A percentile compares a stretch with the other conserved stretches of the same genome.
phyloP scores from a whole-genome alignment of 257 asterid genomes.

The Verbena officinalis region DNA sequence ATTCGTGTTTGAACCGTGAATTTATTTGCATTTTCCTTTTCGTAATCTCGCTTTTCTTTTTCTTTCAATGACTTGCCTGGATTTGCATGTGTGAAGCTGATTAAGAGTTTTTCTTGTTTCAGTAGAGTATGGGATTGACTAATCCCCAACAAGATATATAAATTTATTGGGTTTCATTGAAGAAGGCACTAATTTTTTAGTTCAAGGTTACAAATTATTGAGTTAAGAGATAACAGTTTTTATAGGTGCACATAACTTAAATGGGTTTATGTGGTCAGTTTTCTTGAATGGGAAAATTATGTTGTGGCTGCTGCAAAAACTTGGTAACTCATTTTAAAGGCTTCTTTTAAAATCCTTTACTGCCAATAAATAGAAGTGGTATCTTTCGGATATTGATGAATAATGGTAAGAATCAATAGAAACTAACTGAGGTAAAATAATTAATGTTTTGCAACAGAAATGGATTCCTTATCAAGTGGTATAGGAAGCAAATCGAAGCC shows the following conservation, averaged over 20 bases:
- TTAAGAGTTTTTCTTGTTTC: conserved; percentile 5
- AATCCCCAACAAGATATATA: too few species aligned
- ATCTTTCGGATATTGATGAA: conserved; percentile 20
- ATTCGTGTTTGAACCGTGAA: conserved; percentile 17
- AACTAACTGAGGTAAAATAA: conserved; percentile 71
- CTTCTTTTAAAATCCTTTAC: conserved; percentile 10
- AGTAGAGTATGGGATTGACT: too few species aligned
- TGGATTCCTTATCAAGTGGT: conserved; percentile 90
- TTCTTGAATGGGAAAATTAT: neutral
- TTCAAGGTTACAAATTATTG: neutral
- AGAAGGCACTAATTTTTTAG: neutral
- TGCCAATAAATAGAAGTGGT: conserved; percentile 14
- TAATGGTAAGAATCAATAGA: conserved; percentile 36
- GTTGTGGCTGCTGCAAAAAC: conserved; percentile 1
- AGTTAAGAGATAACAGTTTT: neutral
- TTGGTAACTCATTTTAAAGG: conserved; percentile 1
- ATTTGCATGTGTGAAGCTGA: conserved; percentile 18
- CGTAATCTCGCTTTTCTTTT: neutral
- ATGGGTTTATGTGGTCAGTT: neutral
- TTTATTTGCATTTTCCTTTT: too few species aligned
- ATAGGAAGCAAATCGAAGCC: conserved; percentile 99
- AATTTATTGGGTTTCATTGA: neutral
- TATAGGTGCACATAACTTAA: neutral
- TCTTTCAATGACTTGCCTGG: conserved; percentile 7
- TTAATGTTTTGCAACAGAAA: conserved; percentile 90